A percentile compares a stretch with the other conserved stretches of the same genome.
phyloP scores from a whole-genome alignment of 495 filamentous ascomycete species.

The Penicillium goetzii region DNA sequence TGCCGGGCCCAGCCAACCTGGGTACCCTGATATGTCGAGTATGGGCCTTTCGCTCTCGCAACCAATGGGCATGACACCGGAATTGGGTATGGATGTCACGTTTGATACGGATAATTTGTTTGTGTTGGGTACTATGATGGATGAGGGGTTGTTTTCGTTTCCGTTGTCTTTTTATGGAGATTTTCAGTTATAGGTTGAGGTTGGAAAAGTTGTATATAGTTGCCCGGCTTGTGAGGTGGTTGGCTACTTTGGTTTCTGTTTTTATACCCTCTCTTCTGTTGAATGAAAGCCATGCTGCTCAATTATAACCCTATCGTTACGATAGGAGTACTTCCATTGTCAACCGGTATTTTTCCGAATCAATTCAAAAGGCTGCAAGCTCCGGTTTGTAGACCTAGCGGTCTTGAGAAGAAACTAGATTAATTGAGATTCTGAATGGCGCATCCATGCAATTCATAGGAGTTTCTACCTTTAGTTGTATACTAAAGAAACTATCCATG shows the following conservation, averaged over 20 bases:
- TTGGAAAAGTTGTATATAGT: background rate
- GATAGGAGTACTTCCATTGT: too few relatives aligned
- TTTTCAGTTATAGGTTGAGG: constrained; percentile 21
- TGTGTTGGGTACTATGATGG: constrained; percentile 43
- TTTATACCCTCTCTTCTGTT: background rate
- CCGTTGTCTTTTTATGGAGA: constrained; percentile 37
- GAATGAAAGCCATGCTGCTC: background rate
- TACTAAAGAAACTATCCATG: too few relatives aligned
- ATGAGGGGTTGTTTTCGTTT: constrained; percentile 42
- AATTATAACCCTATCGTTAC: too few relatives aligned
- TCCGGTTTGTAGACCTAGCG: too few relatives aligned
- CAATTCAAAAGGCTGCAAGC: too few relatives aligned
- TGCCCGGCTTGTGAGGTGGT: background rate
- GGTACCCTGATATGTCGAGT: constrained; percentile 24
- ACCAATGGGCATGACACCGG: constrained; percentile 32
- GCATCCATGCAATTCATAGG: too few relatives aligned
- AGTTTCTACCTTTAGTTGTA: too few relatives aligned
- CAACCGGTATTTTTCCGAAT: too few relatives aligned
- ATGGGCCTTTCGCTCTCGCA: constrained; percentile 19
- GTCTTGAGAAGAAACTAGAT: too few relatives aligned
- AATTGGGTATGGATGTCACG: constrained; percentile 33
- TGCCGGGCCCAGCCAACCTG: background rate
- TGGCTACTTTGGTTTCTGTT: background rate
- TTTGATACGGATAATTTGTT: constrained; percentile 39
- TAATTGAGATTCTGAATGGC: too few relatives aligned